Conservation (phyloP, 2,329 filamentous ascomycete species). For the Penicillium sp. region DNA sequence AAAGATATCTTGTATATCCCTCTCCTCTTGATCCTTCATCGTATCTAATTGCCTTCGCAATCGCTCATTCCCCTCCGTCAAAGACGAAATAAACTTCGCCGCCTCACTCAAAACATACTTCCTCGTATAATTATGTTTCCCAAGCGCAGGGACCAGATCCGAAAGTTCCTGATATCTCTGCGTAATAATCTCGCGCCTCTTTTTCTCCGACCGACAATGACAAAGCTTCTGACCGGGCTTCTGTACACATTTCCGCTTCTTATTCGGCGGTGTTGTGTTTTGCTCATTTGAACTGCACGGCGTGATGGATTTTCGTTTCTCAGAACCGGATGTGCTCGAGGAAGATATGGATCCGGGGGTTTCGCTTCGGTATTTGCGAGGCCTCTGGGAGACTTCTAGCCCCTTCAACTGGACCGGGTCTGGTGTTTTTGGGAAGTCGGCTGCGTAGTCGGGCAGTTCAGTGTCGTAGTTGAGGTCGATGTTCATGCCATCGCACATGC, state of each 20-base stretch:
- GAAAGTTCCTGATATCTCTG: slow-evolving; percentile 17
- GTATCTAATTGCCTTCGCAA: slow-evolving; percentile 8
- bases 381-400: slow-evolving; percentile 1
- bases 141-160: slow-evolving; percentile 14
- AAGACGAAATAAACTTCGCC: slow-evolving; percentile 10
- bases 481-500: slow-evolving; percentile 11
- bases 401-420: slow-evolving; percentile 4
- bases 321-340: background rate
- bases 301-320: background rate
- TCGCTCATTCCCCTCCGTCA: slow-evolving; percentile 12
- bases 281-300: background rate
- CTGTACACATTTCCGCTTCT: slow-evolving; percentile 22
- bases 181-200: slow-evolving; percentile 16
- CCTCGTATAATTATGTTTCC: slow-evolving; percentile 16
- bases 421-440: background rate
- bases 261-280: background rate
- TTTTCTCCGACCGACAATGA: slow-evolving; percentile 24
- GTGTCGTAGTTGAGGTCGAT: slow-evolving; percentile 9
- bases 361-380: background rate
- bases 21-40: slow-evolving; percentile 6
- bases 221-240: slow-evolving; percentile 19
- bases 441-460: background rate
- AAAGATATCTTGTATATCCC: background rate
- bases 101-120: slow-evolving; percentile 20
- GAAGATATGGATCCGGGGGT: slow-evolving; percentile 1